Percentiles rank a stretch among this genome's conserved stretches.
These are phyloP conservation scores for Salicornia ramosissima DNA, from an alignment of 148 eudicot species.

Conservation along the genomic window DNA sequence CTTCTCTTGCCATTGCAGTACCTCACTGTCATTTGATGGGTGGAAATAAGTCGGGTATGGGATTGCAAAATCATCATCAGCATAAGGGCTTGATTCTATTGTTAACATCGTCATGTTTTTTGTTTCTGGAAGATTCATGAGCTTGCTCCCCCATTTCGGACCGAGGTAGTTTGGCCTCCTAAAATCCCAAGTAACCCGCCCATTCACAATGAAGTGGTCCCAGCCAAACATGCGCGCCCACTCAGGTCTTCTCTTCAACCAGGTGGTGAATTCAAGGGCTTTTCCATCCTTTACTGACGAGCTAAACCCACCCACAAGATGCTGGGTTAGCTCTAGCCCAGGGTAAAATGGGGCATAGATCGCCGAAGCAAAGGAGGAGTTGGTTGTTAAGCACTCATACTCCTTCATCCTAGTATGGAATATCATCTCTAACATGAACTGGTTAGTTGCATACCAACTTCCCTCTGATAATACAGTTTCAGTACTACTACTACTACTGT, in stretches of 20 bases:
- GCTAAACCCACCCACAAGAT: conserved; percentile 22
- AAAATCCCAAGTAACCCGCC: conserved; percentile 41
- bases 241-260: conserved; percentile 34
- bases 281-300: conserved; percentile 16
- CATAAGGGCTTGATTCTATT: conserved; percentile 30
- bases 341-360: conserved; percentile 40
- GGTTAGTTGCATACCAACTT: conserved; percentile 32
- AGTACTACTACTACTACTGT: conserved; percentile 3
- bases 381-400: conserved; percentile 35
- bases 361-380: conserved; percentile 34
- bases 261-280: conserved; percentile 13
- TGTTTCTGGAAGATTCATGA: conserved; percentile 27
- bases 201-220: conserved; percentile 39
- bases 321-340: conserved; percentile 31
- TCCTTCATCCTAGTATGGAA: conserved; percentile 34
- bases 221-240: conserved; percentile 28
- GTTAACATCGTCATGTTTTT: conserved; percentile 34
- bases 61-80: conserved; percentile 28
- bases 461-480: neutral
- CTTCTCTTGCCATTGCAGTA: conserved; percentile 34
- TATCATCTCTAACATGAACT: conserved; percentile 24
- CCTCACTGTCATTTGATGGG: conserved; percentile 28
- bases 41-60: conserved; percentile 52
- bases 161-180: conserved; percentile 7
- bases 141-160: conserved; percentile 35